Conservation (phyloP, 306 rosid species). For the Quercus glauca region DNA sequence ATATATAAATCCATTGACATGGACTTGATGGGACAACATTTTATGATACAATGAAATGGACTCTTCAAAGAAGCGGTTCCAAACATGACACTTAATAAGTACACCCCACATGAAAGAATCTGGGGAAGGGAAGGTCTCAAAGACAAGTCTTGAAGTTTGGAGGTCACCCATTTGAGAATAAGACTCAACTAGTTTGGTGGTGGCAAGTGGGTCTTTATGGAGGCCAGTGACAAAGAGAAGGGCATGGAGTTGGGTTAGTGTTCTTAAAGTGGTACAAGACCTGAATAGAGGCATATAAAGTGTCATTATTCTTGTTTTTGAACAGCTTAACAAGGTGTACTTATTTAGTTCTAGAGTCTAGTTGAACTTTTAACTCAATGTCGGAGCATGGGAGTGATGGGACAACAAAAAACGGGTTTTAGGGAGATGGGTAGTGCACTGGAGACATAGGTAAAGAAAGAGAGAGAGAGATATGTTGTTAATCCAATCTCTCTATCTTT, state of each 20-base stretch:
- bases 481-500: too few species aligned
- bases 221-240: conserved; percentile 63
- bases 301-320: conserved; percentile 36
- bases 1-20: conserved; percentile 41
- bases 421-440: background rate
- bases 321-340: background rate
- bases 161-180: conserved; percentile 67
- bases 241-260: conserved; percentile 76
- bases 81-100: conserved; percentile 56
- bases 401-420: background rate
- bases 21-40: conserved; percentile 23
- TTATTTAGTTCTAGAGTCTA: background rate
- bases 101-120: conserved; percentile 95
- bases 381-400: background rate
- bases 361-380: background rate
- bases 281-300: conserved; percentile 80
- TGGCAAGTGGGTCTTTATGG: conserved; percentile 63
- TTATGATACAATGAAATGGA: conserved; percentile 39
- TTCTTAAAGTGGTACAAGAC: conserved; percentile 42
- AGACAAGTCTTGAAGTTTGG: conserved; percentile 58
- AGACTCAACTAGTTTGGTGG: conserved; percentile 75
- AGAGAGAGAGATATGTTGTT: background rate
- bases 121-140: conserved; percentile 48
- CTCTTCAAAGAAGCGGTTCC: conserved; percentile 43
- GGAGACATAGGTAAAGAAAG: background rate